Percentiles rank a stretch among this genome's conserved stretches.
Conservation (phyloP, 441 rosid genomes). For the Gossypium trilobum region DNA sequence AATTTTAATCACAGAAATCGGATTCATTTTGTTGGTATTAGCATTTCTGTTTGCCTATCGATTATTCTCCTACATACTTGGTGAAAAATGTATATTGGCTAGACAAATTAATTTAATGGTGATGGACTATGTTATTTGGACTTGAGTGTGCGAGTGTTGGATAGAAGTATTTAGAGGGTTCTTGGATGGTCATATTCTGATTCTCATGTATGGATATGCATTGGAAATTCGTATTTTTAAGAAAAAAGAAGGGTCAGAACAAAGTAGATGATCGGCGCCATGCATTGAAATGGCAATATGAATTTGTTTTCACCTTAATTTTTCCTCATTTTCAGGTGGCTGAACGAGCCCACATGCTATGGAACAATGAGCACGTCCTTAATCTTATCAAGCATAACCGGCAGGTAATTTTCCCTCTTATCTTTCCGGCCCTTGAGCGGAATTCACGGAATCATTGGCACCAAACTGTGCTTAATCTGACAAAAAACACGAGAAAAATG, state of each 20-base stretch:
- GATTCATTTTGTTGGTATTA: background rate
- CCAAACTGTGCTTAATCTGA: slow-evolving; percentile 58
- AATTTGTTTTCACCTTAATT: slow-evolving; percentile 6
- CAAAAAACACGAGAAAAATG: slow-evolving; percentile 44
- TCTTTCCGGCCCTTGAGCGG: slow-evolving; percentile 48
- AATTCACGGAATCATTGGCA: slow-evolving; percentile 63
- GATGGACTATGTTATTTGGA: background rate
- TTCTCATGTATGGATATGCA: background rate
- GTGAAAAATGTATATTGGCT: background rate
- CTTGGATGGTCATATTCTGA: background rate
- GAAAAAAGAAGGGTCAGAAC: background rate
- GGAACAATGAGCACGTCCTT: slow-evolving; percentile 57
- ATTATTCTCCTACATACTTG: background rate
- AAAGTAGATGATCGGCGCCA: background rate
- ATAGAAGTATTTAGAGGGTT: background rate
- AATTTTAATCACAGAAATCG: background rate
- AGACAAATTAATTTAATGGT: background rate
- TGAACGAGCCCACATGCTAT: slow-evolving; percentile 62
- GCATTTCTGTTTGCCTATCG: background rate
- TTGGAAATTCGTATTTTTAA: too few relatives aligned
- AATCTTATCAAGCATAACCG: slow-evolving; percentile 42
- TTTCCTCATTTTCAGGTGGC: slow-evolving; percentile 43
- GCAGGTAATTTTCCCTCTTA: slow-evolving; percentile 46
- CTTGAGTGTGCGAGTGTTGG: background rate
- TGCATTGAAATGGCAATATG: background rate